A percentile compares a stretch with the other conserved stretches of the same genome.
Evolutionary conservation across 108 stramenopile genomes (phyloP).

Genomic region (Pseudonitzschia pungens): DNA sequence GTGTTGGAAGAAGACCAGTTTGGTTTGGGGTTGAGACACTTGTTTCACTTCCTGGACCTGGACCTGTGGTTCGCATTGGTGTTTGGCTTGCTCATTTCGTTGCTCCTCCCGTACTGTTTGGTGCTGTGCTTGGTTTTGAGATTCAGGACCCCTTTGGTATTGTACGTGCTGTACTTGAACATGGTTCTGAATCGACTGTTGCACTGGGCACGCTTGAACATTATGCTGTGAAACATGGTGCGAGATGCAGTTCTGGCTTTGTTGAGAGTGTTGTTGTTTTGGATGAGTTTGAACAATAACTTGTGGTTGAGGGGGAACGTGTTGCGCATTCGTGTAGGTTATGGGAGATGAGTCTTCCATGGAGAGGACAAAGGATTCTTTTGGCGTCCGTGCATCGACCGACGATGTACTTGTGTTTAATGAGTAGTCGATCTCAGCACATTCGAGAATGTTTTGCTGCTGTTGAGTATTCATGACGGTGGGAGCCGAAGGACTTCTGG

Average conservation of each 20-base stretch:
- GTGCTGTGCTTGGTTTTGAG: neutral
- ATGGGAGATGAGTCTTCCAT: neutral
- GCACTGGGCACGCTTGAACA: neutral
- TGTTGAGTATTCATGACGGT: neutral
- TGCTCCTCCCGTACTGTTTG: neutral
- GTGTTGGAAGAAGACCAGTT: neutral
- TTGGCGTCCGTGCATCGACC: neutral
- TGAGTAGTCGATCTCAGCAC: constrained; percentile 1
- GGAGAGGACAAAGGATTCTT: neutral
- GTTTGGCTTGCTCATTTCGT: neutral
- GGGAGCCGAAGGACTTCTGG: neutral
- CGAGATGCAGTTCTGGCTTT: neutral
- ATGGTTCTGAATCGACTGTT: neutral
- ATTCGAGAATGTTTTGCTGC: neutral
- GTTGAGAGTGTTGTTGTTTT: neutral
- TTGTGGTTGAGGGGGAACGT: neutral
- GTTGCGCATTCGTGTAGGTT: neutral
- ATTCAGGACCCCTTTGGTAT: neutral
- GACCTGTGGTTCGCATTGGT: neutral
- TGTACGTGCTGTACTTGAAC: neutral
- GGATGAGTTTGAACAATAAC: neutral
- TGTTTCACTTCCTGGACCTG: no score
- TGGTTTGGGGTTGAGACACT: neutral
- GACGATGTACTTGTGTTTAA: neutral
- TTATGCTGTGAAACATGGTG: neutral